Percentiles rank a stretch among this genome's conserved stretches.
Evolutionary conservation across 2,329 filamentous ascomycete species (phyloP).

Genomic region (Coniochaeta sp.): DNA sequence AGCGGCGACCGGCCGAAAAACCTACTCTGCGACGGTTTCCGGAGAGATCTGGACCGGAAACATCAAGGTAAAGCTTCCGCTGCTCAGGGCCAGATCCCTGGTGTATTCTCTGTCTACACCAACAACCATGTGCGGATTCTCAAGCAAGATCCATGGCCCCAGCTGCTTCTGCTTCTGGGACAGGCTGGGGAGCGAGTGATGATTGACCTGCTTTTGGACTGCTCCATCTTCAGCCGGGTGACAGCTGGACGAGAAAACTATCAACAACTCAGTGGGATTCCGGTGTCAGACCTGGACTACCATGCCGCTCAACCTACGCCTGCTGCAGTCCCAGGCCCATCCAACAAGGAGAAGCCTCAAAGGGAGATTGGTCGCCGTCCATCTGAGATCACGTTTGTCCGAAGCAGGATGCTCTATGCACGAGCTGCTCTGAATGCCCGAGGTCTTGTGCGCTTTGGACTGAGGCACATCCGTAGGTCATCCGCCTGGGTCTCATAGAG

Average conservation of each 20-base stretch:
- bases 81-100: slow-evolving; percentile 46
- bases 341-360: not conserved
- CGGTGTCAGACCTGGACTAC: slow-evolving; percentile 18
- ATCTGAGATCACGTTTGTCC: slow-evolving; percentile 65
- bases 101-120: slow-evolving; percentile 53
- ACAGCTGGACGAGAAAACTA: slow-evolving; percentile 56
- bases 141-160: slow-evolving; percentile 66
- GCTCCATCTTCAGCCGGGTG: slow-evolving; percentile 64
- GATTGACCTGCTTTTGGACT: slow-evolving; percentile 68
- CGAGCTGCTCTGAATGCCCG: slow-evolving; percentile 62
- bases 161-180: slow-evolving; percentile 67
- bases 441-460: slow-evolving; percentile 62
- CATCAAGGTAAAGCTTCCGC: slow-evolving; percentile 17
- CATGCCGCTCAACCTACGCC: slow-evolving; percentile 7
- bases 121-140: slow-evolving; percentile 66
- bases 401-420: slow-evolving; percentile 81
- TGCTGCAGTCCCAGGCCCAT: not conserved
- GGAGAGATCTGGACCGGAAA: slow-evolving; percentile 30
- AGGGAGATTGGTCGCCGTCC: slow-evolving; percentile 20
- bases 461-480: slow-evolving; percentile 70
- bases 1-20: slow-evolving; percentile 54
- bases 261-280: slow-evolving; percentile 68
- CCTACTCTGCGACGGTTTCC: slow-evolving; percentile 77
- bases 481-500: not conserved
- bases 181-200: slow-evolving; percentile 69